Evolutionary conservation across 805 yeast genomes (phyloP).

Genomic region (Wickerhamomyces mucosus): DNA sequence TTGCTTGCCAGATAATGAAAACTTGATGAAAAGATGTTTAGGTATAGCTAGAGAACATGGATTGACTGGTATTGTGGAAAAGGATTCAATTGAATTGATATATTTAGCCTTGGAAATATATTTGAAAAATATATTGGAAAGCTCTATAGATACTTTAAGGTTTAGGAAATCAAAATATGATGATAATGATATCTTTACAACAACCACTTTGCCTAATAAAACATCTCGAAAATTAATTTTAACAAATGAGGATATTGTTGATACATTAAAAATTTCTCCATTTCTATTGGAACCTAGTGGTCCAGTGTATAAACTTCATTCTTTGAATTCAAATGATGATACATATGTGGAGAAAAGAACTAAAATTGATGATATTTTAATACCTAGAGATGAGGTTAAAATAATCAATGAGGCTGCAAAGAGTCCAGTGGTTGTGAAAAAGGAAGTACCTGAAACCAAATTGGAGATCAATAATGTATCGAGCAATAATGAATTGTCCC

Average conservation of each 20-base stretch:
- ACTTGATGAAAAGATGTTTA: constrained; percentile 55
- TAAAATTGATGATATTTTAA: constrained; percentile 13
- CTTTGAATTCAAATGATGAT: constrained; percentile 47
- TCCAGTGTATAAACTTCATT: constrained; percentile 40
- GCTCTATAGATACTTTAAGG: constrained; percentile 62
- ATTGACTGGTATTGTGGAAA: constrained; percentile 66
- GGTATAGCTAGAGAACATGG: constrained; percentile 90
- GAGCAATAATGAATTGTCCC: too few species aligned
- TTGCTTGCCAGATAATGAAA: constrained; percentile 75
- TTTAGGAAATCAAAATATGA: constrained; percentile 42
- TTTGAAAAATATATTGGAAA: constrained; percentile 63
- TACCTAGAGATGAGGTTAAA: too few species aligned
- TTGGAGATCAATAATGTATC: too few species aligned
- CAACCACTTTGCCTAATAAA: background rate
- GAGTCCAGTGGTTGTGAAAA: too few species aligned
- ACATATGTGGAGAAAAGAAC: constrained; percentile 17
- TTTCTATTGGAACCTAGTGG: constrained; percentile 63
- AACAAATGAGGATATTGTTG: constrained; percentile 58
- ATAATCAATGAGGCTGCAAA: too few species aligned
- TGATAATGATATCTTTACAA: constrained; percentile 17
- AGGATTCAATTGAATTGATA: constrained; percentile 70
- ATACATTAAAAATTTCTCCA: constrained; percentile 55
- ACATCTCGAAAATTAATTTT: constrained; percentile 29
- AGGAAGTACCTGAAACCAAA: too few species aligned
- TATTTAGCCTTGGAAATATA: constrained; percentile 77